Percentiles rank a stretch among this genome's conserved stretches.
phyloP scores from a whole-genome alignment of 768 basidiomycete genomes.

The Agrocybe chaxingu region DNA sequence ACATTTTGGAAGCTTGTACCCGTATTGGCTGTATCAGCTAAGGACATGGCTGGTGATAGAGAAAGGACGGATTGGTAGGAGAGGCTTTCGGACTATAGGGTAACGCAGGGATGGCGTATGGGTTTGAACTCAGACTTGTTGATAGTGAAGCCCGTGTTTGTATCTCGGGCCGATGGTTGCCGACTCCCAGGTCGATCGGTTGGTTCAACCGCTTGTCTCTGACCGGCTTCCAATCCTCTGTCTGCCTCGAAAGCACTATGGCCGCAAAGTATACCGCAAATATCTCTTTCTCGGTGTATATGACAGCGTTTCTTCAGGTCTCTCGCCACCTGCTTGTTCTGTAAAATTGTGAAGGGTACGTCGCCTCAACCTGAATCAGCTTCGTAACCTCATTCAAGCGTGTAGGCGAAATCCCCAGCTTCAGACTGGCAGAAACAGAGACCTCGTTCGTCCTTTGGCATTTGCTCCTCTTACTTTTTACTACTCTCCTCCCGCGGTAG shows the following conservation, averaged over 20 bases:
- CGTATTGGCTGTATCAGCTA: slow-evolving; percentile 18
- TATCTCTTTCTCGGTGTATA: neutral
- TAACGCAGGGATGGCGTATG: too few species aligned
- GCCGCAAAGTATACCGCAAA: slow-evolving; percentile 31
- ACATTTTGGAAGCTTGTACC: slow-evolving; percentile 29
- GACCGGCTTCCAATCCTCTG: too few species aligned
- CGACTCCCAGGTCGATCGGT: too few species aligned
- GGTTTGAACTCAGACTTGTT: too few species aligned
- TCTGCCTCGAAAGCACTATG: slow-evolving; percentile 17
- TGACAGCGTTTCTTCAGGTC: slow-evolving; percentile 31
- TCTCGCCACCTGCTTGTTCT: slow-evolving; percentile 79
- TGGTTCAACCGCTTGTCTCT: too few species aligned
- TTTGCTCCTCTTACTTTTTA: neutral
- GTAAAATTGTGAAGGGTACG: slow-evolving; percentile 89
- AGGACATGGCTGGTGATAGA: slow-evolving; percentile 12
- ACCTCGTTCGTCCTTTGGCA: slow-evolving; percentile 46
- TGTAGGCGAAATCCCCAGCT: slow-evolving; percentile 85
- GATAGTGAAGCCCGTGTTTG: neutral
- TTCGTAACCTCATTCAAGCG: neutral
- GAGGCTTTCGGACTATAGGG: too few species aligned
- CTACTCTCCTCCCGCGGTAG: slow-evolving; percentile 31
- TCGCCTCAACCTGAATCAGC: neutral
- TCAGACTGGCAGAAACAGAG: slow-evolving; percentile 78
- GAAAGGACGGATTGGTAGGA: too few species aligned
- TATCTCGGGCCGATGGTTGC: too few species aligned